Base-by-base conservation (phyloP, 2,329 filamentous ascomycete genomes). In the Coniochaeta hoffmannii region DNA sequence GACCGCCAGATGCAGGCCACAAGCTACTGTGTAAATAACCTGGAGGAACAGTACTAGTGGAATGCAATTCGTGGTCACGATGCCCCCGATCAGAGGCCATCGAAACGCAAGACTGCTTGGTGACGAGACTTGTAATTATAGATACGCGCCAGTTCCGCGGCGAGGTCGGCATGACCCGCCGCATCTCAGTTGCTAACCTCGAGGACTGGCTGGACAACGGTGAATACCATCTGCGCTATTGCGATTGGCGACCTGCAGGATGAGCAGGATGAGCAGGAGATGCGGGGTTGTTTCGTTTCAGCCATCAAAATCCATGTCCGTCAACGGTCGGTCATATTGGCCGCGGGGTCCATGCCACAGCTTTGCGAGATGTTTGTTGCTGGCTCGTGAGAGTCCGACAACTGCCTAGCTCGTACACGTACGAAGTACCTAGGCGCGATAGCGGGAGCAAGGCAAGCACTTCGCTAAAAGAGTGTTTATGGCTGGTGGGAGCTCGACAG, bases 221-320 rank as follows among this genome's bases (percentile, higher is more conserved):
- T 3, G 24, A 46, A n/a, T 15, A 28, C 12, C 19, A 46, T 46
- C 41, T 46, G 22, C 41, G 22, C 10, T 26, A 46, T 28, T 46
- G 41, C 41, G 41, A 46, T 46, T 46, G 41, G 41, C 41, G 22
- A 46, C 41, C 8, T 28, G 14, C 41, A 22, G 41, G 5, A 46
- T 26, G 19, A 46, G 26, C 22, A 28, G 22, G n/a, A 19, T 44
- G 28, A 8, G 14, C 11, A 24, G 24, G 28, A 14, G 22, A 53
- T 53, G 51, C 51, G 51, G 51, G 51, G 51, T 53, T 34, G 41
- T 46, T 46, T 15, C 12, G 51, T 53, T 53, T 53, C 51, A 19
- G 41, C 6, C 11, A n/a, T n/a, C n/a, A n/a, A n/a, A 35, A 53
- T 53, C 51, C 51, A 34, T 53, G 24, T 35, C 38, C 9, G 19